Conservation (phyloP, 164 flowering plant species). For the Kingdonia uniflora region DNA sequence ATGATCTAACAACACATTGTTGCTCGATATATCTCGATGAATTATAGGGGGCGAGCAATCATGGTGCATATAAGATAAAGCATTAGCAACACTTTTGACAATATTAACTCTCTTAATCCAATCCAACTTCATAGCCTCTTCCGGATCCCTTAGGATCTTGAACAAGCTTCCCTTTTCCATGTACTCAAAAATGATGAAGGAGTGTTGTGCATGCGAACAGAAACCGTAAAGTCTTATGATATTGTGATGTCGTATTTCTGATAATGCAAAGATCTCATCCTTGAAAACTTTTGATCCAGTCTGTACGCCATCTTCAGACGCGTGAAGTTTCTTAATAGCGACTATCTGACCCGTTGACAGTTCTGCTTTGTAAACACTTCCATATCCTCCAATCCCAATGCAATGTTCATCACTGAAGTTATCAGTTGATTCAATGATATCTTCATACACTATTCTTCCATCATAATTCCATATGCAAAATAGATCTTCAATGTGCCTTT, state of each 20-base stretch:
- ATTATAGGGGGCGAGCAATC: background rate
- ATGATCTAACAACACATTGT: background rate
- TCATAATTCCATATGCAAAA: background rate
- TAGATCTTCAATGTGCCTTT: background rate
- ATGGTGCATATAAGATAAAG: conserved; percentile 4
- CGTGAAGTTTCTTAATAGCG: conserved; percentile 1
- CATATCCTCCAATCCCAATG: conserved; percentile 2
- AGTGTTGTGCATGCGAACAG: background rate
- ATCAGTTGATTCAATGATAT: background rate
- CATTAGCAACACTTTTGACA: background rate
- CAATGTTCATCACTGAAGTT: background rate
- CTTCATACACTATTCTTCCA: background rate
- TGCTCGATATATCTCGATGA: conserved; percentile 6
- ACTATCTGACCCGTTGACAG: background rate
- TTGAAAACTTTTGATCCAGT: background rate
- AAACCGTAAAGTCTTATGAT: conserved; percentile 1
- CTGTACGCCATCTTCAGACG: background rate
- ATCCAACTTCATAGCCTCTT: background rate
- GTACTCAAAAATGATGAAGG: background rate
- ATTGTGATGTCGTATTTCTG: background rate
- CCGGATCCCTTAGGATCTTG: background rate
- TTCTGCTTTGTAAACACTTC: conserved; percentile 1
- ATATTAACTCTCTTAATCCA: background rate
- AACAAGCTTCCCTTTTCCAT: background rate
- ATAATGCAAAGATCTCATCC: background rate